Evolutionary conservation across 805 yeast species (phyloP).

Genomic region (Teunomyces atbi): DNA sequence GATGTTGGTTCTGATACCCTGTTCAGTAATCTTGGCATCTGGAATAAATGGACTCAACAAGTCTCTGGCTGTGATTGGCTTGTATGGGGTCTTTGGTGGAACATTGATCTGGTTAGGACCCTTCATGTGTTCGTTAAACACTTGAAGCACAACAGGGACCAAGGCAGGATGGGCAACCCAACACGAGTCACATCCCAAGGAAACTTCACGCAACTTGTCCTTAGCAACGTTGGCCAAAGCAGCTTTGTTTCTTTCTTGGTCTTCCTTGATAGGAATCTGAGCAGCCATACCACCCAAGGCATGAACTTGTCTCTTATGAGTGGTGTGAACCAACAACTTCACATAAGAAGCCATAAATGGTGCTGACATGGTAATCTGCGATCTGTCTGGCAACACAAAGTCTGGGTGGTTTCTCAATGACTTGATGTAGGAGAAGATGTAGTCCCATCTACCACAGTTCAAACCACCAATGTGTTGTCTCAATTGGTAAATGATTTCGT

Average conservation of each 20-base stretch:
- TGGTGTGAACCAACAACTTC: slow-evolving; percentile 65
- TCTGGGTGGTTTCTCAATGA: slow-evolving; percentile 66
- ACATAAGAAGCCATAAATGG: slow-evolving; percentile 82
- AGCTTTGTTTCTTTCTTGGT: slow-evolving; percentile 55
- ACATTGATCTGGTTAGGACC: slow-evolving; percentile 75
- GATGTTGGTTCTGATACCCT: slow-evolving; percentile 69
- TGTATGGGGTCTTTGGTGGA: slow-evolving; percentile 46
- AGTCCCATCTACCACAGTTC: slow-evolving; percentile 90
- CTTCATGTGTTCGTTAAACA: slow-evolving; percentile 74
- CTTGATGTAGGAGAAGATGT: slow-evolving; percentile 78
- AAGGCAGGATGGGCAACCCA: slow-evolving; percentile 90
- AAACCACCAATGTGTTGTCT: slow-evolving; percentile 77
- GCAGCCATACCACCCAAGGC: slow-evolving; percentile 95
- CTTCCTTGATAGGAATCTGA: slow-evolving; percentile 76
- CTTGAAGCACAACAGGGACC: slow-evolving; percentile 68
- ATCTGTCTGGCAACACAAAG: slow-evolving; percentile 74
- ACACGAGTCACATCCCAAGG: slow-evolving; percentile 82
- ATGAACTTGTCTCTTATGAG: slow-evolving; percentile 78
- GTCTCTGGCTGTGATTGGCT: slow-evolving; percentile 57
- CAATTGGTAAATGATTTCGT: slow-evolving; percentile 75
- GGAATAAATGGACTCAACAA: slow-evolving; percentile 63
- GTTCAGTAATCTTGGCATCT: slow-evolving; percentile 62
- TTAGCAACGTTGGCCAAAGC: slow-evolving; percentile 73
- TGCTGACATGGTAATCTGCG: slow-evolving; percentile 74
- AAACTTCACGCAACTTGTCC: slow-evolving; percentile 75